Conservation (phyloP, 495 filamentous ascomycete genomes). For the Neurospora africana region DNA sequence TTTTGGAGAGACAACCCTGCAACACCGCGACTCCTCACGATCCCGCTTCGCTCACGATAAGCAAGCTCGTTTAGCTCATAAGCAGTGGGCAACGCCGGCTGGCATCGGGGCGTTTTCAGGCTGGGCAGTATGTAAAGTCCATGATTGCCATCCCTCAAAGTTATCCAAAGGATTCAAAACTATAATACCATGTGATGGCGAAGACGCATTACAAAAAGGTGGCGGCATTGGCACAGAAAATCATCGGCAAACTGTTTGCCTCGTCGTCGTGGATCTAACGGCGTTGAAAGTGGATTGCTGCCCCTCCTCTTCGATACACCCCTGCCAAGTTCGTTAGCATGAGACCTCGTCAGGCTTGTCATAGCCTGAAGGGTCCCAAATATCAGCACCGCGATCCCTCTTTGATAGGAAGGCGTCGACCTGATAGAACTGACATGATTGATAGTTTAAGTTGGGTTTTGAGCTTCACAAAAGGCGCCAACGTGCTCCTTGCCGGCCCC, state of each 20-base stretch:
- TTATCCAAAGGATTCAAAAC: neutral
- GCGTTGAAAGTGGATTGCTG: neutral
- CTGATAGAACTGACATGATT: neutral
- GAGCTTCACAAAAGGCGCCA: neutral
- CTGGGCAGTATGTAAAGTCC: neutral
- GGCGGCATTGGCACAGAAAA: neutral
- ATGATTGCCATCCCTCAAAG: neutral
- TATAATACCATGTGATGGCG: neutral
- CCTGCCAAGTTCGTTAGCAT: neutral
- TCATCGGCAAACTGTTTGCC: neutral
- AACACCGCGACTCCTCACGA: neutral
- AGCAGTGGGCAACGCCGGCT: neutral
- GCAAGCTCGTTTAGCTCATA: neutral
- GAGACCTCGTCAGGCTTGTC: neutral
- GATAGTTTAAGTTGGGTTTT: neutral
- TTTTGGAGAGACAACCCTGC: neutral
- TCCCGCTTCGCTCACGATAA: neutral
- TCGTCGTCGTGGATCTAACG: neutral
- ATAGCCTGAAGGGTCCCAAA: neutral
- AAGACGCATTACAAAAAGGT: neutral
- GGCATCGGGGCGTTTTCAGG: neutral
- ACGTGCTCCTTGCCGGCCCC: neutral
- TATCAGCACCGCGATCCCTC: neutral
- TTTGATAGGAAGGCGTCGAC: neutral
- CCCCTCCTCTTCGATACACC: neutral